These are phyloP conservation scores for Suillus subaureus DNA, from an alignment of 768 basidiomycete species.

Conservation along the genomic window DNA sequence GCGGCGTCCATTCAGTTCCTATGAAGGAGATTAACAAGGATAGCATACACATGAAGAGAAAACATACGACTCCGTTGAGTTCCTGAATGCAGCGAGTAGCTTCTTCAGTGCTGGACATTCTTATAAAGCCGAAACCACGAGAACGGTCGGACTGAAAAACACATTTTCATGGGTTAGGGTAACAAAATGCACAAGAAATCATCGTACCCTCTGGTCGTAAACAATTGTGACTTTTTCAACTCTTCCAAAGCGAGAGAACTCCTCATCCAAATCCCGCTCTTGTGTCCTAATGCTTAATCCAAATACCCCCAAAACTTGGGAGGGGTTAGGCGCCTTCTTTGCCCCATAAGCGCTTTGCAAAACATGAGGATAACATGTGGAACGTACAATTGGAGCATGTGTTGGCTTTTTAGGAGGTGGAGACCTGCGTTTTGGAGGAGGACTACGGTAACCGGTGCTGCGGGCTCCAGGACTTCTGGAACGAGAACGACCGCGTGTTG, in stretches of 20 bases:
- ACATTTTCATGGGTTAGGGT: conserved; percentile 25
- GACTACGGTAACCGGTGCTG: conserved; percentile 55
- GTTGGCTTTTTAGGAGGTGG: conserved; percentile 63
- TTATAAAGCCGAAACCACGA: conserved; percentile 97
- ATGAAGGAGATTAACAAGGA: conserved; percentile 12
- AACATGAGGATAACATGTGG: conserved; percentile 14
- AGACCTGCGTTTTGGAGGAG: conserved; percentile 58
- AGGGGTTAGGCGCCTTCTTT: conserved; percentile 83
- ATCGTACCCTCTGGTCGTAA: conserved; percentile 89
- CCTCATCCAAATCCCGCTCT: conserved; percentile 93
- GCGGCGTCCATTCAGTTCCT: conserved; percentile 94
- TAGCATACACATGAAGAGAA: neutral
- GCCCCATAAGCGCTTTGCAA: conserved; percentile 37
- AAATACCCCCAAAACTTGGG: conserved; percentile 93
- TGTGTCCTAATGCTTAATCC: conserved; percentile 95
- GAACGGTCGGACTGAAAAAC: conserved; percentile 82
- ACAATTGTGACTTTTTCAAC: conserved; percentile 97
- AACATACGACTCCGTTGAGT: conserved; percentile 86
- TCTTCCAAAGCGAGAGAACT: conserved; percentile 84
- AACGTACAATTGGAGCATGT: conserved; percentile 75
- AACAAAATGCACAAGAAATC: conserved; percentile 4
- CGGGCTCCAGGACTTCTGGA: conserved; percentile 65
- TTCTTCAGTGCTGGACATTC: conserved; percentile 88
- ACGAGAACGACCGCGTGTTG: conserved; percentile 69
- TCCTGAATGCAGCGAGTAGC: conserved; percentile 86